Evolutionary conservation across 1,139 yeast species (phyloP).

Genomic region (Meyerozyma carpophila): DNA sequence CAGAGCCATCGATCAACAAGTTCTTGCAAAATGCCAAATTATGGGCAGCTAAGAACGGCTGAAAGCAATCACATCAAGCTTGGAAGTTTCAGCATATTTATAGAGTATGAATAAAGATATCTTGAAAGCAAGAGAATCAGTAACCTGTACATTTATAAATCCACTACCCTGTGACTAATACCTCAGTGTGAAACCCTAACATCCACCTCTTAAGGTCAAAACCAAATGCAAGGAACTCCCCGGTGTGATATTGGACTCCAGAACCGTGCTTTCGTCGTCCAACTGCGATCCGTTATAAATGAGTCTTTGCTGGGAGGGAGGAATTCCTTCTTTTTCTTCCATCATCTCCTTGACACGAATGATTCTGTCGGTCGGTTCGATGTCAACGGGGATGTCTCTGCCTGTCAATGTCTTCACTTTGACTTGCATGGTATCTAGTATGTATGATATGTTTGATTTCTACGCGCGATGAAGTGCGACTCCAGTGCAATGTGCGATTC

Average conservation of each 20-base stretch:
- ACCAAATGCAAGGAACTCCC: slow-evolving; percentile 88
- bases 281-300: slow-evolving; percentile 90
- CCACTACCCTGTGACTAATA: too few relatives aligned
- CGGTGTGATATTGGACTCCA: slow-evolving; percentile 58
- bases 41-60: slow-evolving; percentile 36
- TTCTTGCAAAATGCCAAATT: slow-evolving; percentile 60
- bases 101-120: background rate
- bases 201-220: slow-evolving; percentile 84
- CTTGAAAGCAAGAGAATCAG: too few relatives aligned
- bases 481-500: too few relatives aligned
- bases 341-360: slow-evolving; percentile 84
- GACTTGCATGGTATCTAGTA: slow-evolving; percentile 48
- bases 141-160: too few relatives aligned
- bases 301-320: slow-evolving; percentile 91
- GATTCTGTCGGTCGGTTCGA: slow-evolving; percentile 71
- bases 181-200: too few relatives aligned
- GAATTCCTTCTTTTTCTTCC: slow-evolving; percentile 97
- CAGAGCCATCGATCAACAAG: slow-evolving; percentile 34
- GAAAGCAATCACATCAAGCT: background rate
- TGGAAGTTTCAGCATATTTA: background rate
- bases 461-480: background rate
- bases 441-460: slow-evolving; percentile 10
- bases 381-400: slow-evolving; percentile 78
- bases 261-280: slow-evolving; percentile 71
- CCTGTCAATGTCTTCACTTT: slow-evolving; percentile 76